Evolutionary conservation across 2,329 filamentous ascomycete species (phyloP), one percentile per base, ranked within the genome.

Genomic region (Neofusicoccum sp.): DNA sequence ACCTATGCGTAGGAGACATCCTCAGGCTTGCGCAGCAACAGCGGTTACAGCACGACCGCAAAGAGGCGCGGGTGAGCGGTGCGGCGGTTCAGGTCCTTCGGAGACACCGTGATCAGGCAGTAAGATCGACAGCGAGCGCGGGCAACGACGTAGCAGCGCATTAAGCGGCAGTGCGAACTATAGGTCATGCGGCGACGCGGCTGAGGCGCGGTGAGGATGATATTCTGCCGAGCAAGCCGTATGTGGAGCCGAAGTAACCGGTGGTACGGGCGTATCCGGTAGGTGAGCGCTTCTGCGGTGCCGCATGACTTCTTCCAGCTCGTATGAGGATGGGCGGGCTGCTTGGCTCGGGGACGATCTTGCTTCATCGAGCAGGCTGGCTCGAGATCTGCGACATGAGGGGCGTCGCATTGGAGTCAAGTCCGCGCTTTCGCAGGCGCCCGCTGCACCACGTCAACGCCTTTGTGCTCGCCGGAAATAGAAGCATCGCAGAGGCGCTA

Each of bases 371-470:
- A 56, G 51, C 24, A 16, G 14, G 36, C 36, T 43, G 26, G 51
- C n/a, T 56, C 51, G 11, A 16, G 51, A 56, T 56, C 51, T 56
- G 51, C 51, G 51, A 56, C 51, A 9, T 43, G 51, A 56, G 38
- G 16, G 51, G 24, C 8, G 26, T 33, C 14, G 51, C n/a, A 2
- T 34, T 16, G 24, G 51, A 56, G 38, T 40, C 36, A 36, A 54
- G 6, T 31, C 34, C 20, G 20, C 20, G 34, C 49, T 54, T 9
- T 30, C 31, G 34, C 6, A n/a, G 28, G 6, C 5, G n/a, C 20
- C 20, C 20, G 20, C 20, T 20, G 14, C 26, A 43, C 34, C 51
- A 56, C 38, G 51, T 56, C 51, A 56, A 38, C 38, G 36, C 9
- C 8, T 16, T 11, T n/a, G 26, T 24, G n/a, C 16, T 6, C 8